These are phyloP conservation scores for Blepharisma japonicum DNA, from an alignment of 73 alveolate genomes.

Conservation along the genomic window DNA sequence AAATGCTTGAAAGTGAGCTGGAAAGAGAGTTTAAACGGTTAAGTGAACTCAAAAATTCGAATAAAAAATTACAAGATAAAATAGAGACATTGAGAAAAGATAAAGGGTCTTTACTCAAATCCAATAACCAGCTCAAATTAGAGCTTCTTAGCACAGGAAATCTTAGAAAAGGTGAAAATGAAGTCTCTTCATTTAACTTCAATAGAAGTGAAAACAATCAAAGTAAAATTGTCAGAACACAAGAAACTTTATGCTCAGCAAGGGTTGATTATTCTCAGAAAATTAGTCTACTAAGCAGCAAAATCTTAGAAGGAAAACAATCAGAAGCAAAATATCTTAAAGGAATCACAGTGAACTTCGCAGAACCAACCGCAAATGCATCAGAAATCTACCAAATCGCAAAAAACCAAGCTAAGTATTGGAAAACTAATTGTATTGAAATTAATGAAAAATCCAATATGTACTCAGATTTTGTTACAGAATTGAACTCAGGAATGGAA, in stretches of 20 bases:
- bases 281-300: neutral
- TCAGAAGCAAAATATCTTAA: neutral
- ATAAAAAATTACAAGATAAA: slow-evolving; percentile 8
- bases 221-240: neutral
- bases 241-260: neutral
- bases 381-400: neutral
- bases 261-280: neutral
- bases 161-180: neutral
- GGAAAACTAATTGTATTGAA: neutral
- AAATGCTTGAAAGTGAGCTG: neutral
- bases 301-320: neutral
- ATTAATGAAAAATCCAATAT: neutral
- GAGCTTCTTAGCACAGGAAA: neutral
- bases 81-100: slow-evolving; percentile 11
- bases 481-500: slow-evolving; percentile 9
- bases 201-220: neutral
- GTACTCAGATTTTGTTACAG: slow-evolving; percentile 12
- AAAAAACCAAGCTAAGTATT: slow-evolving; percentile 12
- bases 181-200: neutral
- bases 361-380: slow-evolving; percentile 9
- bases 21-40: neutral
- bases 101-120: neutral
- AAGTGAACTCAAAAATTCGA: slow-evolving; percentile 11
- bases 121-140: neutral
- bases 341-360: slow-evolving; percentile 6